These are phyloP conservation scores for Zygosaccharomyces sapae DNA, from an alignment of 1,139 yeast species.

Conservation along the genomic window DNA sequence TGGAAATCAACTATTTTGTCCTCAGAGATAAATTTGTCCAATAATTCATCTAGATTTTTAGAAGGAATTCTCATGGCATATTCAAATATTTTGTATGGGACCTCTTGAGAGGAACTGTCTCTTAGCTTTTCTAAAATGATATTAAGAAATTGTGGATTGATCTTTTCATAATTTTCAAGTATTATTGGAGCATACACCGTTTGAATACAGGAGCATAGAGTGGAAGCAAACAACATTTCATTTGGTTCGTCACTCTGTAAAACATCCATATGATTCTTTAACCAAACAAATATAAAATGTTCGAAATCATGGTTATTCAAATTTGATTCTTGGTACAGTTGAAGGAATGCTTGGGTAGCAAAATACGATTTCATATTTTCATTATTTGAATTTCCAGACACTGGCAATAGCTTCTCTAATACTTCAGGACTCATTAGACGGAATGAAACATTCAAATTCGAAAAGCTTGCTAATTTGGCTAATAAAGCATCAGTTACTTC, in stretches of 20 bases:
- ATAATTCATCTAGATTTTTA: constrained; percentile 4
- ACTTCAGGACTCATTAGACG: constrained; percentile 8
- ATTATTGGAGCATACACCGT: constrained; percentile 1
- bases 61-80: constrained; percentile 4
- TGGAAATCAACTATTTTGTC: constrained; percentile 9
- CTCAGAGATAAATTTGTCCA: constrained; percentile 5
- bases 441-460: constrained; percentile 10
- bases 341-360: constrained; percentile 13
- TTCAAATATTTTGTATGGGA: constrained; percentile 5
- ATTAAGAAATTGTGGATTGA: constrained; percentile 2
- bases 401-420: constrained; percentile 8
- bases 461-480: constrained; percentile 15
- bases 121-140: background rate
- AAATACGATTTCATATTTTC: constrained; percentile 8
- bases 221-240: constrained; percentile 1
- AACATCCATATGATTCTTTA: constrained; percentile 6
- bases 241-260: constrained; percentile 5
- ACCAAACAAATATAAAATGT: constrained; percentile 12
- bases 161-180: constrained; percentile 5
- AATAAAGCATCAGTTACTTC: constrained; percentile 10
- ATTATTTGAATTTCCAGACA: background rate
- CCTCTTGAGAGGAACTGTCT: background rate
- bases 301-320: constrained; percentile 10
- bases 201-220: constrained; percentile 4
- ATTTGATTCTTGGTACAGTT: constrained; percentile 12